A percentile compares a stretch with the other conserved stretches of the same genome.
These are phyloP conservation scores for Bremia lactucae DNA, from an alignment of 352 stramenopile genomes.

Conservation along the genomic window DNA sequence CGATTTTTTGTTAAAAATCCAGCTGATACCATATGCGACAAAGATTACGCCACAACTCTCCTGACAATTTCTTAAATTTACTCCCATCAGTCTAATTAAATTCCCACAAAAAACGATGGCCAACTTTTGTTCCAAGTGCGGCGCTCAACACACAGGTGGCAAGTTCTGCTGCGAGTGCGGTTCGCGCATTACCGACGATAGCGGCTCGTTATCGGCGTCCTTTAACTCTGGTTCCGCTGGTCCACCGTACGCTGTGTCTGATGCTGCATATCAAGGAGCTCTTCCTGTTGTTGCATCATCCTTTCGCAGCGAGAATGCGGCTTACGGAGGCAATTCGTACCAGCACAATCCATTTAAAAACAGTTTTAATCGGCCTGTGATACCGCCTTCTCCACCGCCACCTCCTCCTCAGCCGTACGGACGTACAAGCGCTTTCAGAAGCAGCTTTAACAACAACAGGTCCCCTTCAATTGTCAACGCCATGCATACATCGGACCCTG, in stretches of 20 bases:
- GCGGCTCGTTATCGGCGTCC: constrained; percentile 1
- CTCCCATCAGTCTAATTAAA: neutral
- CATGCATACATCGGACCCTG: constrained; percentile 17
- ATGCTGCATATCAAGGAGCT: constrained; percentile 13
- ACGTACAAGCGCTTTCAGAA: constrained; percentile 17
- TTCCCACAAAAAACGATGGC: constrained; percentile 14
- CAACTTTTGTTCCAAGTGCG: constrained; percentile 56
- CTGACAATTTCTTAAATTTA: too few species aligned
- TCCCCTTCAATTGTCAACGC: constrained; percentile 8
- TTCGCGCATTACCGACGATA: constrained; percentile 23
- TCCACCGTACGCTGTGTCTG: constrained; percentile 7
- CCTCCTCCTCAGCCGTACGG: constrained; percentile 9
- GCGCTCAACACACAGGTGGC: constrained; percentile 32
- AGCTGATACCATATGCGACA: too few species aligned
- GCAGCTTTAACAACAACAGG: constrained; percentile 9
- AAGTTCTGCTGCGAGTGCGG: constrained; percentile 65
- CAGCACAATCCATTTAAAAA: constrained; percentile 7
- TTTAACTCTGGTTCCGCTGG: neutral
- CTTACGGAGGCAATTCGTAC: constrained; percentile 11
- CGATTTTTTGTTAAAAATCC: too few species aligned
- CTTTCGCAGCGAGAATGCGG: constrained; percentile 15
- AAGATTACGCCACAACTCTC: constrained; percentile 4
- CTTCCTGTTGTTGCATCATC: constrained; percentile 9
- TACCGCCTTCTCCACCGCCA: constrained; percentile 5
- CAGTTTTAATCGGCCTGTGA: constrained; percentile 3